Base-by-base conservation (phyloP, 1,139 yeast species). In the Geotrichum phurueaensis region DNA sequence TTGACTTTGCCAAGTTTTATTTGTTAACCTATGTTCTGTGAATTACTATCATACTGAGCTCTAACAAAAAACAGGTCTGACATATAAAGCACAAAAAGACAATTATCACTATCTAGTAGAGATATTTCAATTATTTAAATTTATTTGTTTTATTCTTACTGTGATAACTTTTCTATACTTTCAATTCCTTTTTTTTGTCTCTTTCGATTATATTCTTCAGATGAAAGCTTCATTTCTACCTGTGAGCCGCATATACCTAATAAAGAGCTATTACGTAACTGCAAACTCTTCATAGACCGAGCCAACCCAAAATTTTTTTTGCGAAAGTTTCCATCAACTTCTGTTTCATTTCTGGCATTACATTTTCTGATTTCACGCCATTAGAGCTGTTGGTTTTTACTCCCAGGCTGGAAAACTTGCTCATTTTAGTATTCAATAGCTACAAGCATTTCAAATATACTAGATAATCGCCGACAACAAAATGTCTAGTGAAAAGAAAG, bases 401-500 rank as follows among this genome's bases (percentile, higher is more conserved):
- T 25, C 27, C 27, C 5, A 12, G 18, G 7, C 18, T 36, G 2
- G 13, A 13, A 2, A 36, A 36, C 6, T 7, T 15, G 20, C 18
- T 39, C 47, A 39, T 15, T 39, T 39, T n/a, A 18, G 47, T 39
- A 10, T n/a, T 9, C 47, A 39, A 1, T 10, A 39, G 47, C 18
- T 5, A 39, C 47, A n/a, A 1, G 18, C 20, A 39, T 27, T 27
- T n/a, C 10, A 12, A 39, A 13, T 39, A 39, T 20, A 39, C n/a
- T 15, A 39, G 47, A n/a, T n/a, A 39, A 39, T 7, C 31, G 13
- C 29, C 31, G 27, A 15, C 13, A 6, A 23, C 27, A 56, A 27
- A 39, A 57, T 57, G 60, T 29, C 58, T 45, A 39, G 20, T n/a
- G 47, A 29, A 12, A 43, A 57, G 81, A 69, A 68, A 27, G 68